These are phyloP conservation scores for Guadua angustifolia DNA, from an alignment of 176 grass and related monocot species.

Conservation along the genomic window DNA sequence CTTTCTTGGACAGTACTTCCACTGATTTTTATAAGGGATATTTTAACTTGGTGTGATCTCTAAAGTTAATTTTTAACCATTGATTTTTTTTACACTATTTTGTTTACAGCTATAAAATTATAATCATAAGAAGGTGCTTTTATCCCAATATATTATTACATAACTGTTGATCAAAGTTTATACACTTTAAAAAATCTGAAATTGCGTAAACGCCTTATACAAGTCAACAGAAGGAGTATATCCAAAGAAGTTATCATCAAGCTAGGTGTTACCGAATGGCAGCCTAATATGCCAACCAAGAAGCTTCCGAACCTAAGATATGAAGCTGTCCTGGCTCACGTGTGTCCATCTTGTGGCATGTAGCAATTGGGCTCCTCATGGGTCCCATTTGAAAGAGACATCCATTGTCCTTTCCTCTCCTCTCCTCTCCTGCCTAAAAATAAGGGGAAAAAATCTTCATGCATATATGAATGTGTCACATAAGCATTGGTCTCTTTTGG, in stretches of 20 bases:
- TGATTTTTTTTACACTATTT: no score
- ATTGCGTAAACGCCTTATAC: no score
- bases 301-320: slow-evolving; percentile 40
- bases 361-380: slow-evolving; percentile 5
- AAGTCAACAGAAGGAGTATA: neutral
- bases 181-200: no score
- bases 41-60: no score
- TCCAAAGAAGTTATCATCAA: slow-evolving; percentile 19
- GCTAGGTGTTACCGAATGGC: slow-evolving; percentile 23
- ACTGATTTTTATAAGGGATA: no score
- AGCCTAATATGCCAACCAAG: slow-evolving; percentile 48
- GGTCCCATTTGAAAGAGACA: slow-evolving; percentile 22
- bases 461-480: neutral
- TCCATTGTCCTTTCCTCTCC: neutral
- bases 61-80: no score
- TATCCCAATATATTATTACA: no score
- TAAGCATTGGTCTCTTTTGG: neutral
- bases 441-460: neutral
- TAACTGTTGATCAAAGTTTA: no score
- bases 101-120: no score
- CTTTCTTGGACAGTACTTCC: slow-evolving; percentile 25
- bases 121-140: no score
- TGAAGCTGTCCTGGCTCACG: slow-evolving; percentile 46
- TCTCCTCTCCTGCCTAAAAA: slow-evolving; percentile 2
- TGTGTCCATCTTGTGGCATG: slow-evolving; percentile 41